These are phyloP conservation scores for Hypoxylon sp. DNA, from an alignment of 2,329 filamentous ascomycete genomes.

Conservation along the genomic window DNA sequence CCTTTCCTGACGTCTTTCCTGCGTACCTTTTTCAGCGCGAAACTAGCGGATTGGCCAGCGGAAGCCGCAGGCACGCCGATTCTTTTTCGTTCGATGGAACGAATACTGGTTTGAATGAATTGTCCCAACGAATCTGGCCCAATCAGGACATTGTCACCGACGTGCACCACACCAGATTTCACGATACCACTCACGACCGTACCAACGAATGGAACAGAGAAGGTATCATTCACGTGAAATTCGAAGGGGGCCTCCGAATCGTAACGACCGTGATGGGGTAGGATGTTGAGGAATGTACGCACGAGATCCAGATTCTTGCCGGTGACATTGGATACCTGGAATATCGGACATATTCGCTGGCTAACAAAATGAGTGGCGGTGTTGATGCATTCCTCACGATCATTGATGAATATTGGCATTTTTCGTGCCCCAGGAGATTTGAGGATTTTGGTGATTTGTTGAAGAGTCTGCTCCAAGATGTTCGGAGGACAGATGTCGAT, in stretches of 20 bases:
- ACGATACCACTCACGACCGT: slow-evolving; percentile 96
- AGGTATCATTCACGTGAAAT: slow-evolving; percentile 96
- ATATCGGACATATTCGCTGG: slow-evolving; percentile 94
- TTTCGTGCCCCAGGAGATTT: slow-evolving; percentile 94
- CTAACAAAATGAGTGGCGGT: slow-evolving; percentile 96
- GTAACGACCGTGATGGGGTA: slow-evolving; percentile 94
- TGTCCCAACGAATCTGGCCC: slow-evolving; percentile 91
- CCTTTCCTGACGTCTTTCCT: slow-evolving; percentile 95
- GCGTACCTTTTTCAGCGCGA: slow-evolving; percentile 86
- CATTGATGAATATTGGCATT: slow-evolving; percentile 95
- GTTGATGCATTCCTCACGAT: slow-evolving; percentile 88
- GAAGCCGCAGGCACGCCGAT: slow-evolving; percentile 87
- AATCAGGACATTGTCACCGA: slow-evolving; percentile 87
- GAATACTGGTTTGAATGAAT: slow-evolving; percentile 85
- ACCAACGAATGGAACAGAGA: slow-evolving; percentile 95
- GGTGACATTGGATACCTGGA: slow-evolving; percentile 98
- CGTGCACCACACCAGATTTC: slow-evolving; percentile 85
- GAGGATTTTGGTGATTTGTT: slow-evolving; percentile 89
- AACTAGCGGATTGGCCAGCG: slow-evolving; percentile 91
- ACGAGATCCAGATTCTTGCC: slow-evolving; percentile 91
- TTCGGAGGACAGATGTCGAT: slow-evolving; percentile 98
- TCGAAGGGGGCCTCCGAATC: slow-evolving; percentile 89
- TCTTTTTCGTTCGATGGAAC: slow-evolving; percentile 93
- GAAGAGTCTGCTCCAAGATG: slow-evolving; percentile 91
- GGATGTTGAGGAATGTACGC: slow-evolving; percentile 90